These are phyloP conservation scores for Penicillium lividum DNA, from an alignment of 495 filamentous ascomycete genomes.

Conservation along the genomic window DNA sequence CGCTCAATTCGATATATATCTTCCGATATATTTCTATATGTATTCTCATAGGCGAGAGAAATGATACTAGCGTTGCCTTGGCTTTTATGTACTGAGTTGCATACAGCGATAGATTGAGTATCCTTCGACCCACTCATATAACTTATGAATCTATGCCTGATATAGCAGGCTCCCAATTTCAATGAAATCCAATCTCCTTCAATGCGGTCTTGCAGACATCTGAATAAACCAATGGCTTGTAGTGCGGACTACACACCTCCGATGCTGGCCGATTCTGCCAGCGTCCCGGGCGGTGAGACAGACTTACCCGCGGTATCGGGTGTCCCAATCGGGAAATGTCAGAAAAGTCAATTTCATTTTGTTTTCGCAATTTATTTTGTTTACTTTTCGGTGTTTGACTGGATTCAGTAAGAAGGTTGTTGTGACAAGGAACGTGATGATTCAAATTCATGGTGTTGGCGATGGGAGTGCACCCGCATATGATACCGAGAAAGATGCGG, in stretches of 20 bases:
- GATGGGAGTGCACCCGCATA: constrained; percentile 16
- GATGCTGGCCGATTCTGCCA: constrained; percentile 9
- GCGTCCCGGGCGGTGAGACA: constrained; percentile 7
- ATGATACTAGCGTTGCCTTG: too few relatives aligned
- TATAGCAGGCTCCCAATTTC: not conserved
- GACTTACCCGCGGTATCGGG: constrained; percentile 21
- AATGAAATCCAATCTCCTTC: not conserved
- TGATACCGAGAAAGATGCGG: constrained; percentile 45
- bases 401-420: not conserved
- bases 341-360: constrained; percentile 17
- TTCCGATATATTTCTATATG: too few relatives aligned
- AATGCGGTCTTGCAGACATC: not conserved
- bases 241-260: not conserved
- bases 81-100: too few relatives aligned
- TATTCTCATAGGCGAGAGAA: too few relatives aligned
- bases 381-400: not conserved
- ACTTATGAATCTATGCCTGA: too few relatives aligned
- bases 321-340: constrained; percentile 20
- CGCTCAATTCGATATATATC: not conserved
- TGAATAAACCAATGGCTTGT: not conserved
- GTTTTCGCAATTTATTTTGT: not conserved
- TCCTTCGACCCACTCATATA: too few relatives aligned
- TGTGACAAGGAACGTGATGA: constrained; percentile 15
- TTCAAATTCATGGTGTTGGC: constrained; percentile 22
- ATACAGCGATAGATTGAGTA: too few relatives aligned